A percentile compares a stretch with the other conserved stretches of the same genome.
These are phyloP conservation scores for Lachnellula cervina DNA, from an alignment of 2,329 filamentous ascomycete genomes.

Conservation along the genomic window DNA sequence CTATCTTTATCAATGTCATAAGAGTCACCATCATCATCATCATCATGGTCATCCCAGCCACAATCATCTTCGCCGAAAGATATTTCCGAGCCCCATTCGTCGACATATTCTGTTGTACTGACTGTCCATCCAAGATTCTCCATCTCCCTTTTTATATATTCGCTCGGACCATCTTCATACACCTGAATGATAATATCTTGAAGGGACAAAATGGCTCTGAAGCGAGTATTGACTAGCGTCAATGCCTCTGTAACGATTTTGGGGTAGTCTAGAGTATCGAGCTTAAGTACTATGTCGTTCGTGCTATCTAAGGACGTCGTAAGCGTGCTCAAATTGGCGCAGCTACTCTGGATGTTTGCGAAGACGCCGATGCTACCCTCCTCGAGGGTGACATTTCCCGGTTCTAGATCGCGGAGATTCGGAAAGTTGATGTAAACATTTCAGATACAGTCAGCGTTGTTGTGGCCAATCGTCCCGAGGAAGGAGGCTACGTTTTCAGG, in stretches of 20 bases:
- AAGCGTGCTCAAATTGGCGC: conserved; percentile 15
- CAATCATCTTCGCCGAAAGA: conserved; percentile 9
- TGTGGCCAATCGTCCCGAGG: conserved; percentile 19
- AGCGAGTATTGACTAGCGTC: conserved; percentile 15
- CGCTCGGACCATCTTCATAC: conserved; percentile 14
- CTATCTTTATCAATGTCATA: conserved; percentile 7
- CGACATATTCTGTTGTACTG: conserved; percentile 10
- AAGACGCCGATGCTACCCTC: conserved; percentile 8
- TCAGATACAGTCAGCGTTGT: conserved; percentile 20
- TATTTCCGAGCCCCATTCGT: conserved; percentile 11
- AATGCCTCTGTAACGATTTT: conserved; percentile 15
- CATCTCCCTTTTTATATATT: conserved; percentile 20
- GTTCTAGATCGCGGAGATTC: conserved; percentile 8
- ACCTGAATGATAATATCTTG: conserved; percentile 22
- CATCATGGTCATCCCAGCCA: conserved; percentile 5
- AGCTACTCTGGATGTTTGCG: conserved; percentile 16
- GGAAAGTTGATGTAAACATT: conserved; percentile 17
- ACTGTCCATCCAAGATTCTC: conserved; percentile 23
- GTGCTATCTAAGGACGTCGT: conserved; percentile 7
- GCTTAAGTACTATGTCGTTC: background rate
- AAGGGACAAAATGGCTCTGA: conserved; percentile 23
- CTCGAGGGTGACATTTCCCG: conserved; percentile 6
- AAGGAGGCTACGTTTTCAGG: conserved; percentile 13
- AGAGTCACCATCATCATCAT: conserved; percentile 1
- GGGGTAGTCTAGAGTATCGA: conserved; percentile 6